Evolutionary conservation across 495 filamentous ascomycete genomes (phyloP), one percentile per base, ranked within the genome.

Genomic region (Daldinia vernicosa): DNA sequence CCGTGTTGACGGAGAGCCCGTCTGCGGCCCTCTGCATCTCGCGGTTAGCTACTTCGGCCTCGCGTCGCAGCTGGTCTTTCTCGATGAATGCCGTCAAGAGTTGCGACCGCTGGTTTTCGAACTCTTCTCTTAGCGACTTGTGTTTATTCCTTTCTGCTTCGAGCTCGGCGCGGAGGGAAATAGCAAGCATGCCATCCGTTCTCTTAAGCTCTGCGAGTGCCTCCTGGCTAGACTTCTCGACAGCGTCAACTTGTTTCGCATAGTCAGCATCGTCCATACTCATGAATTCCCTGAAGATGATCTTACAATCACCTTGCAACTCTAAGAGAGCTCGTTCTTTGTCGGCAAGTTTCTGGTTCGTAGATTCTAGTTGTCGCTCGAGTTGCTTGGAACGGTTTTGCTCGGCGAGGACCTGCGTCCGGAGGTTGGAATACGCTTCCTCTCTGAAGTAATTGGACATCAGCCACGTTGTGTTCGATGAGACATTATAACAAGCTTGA

Each of bases 61-160:
- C 81, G 64, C 85, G 83, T 43, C 81, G 80, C 27, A 87, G 79
- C 67, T 83, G 84, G 65, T 87, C 84, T 74, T 87, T 87, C 52
- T 81, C 80, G 28, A 88, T 75, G n/a, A 86, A 76, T 11, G 81
- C 80, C 14, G 79, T 79, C 71, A 86, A 75, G 26, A 87, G 80
- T 72, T 87, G 84, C 40, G 80, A 79, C 77, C 82, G 84, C 74
- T 85, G 83, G 45, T 78, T 75, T 35, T 88, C 84, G 27, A 78
- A 76, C 65, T 87, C 83, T 35, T 81, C 80, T 62, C 66, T 74
- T 43, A 82, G 71, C 47, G 75, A 60, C 28, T 76, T 76, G 65
- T 81, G 72, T 72, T 82, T 81, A 58, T 66, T 79, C 64, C 84
- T 80, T 47, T 84, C 82, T 3, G 75, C 74, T 12, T 84, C 77